Percentiles rank a stretch among this genome's conserved stretches.
These are phyloP conservation scores for Polytrichum commune DNA, from an alignment of 225 moss, liverwort and hornwort species.

Conservation along the genomic window DNA sequence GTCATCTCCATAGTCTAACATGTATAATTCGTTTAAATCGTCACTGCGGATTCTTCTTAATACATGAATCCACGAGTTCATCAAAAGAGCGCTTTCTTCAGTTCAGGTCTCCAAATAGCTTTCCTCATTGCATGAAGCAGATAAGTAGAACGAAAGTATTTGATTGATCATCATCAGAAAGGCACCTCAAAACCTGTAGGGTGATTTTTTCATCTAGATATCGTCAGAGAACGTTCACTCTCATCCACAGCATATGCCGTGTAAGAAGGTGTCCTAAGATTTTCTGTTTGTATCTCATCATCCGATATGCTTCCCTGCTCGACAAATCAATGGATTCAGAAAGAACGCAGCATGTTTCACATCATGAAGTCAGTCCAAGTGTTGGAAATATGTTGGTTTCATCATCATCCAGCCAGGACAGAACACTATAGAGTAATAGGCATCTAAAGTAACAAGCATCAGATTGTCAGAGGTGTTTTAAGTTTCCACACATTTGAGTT, in stretches of 20 bases:
- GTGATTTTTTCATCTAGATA: background rate
- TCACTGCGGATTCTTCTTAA: too few species aligned
- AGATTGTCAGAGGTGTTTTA: too few species aligned
- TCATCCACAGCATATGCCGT: too few species aligned
- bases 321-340: slow-evolving; percentile 18
- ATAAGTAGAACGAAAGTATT: slow-evolving; percentile 14
- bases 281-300: background rate
- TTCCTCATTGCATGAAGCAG: slow-evolving; percentile 36
- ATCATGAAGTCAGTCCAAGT: slow-evolving; percentile 22
- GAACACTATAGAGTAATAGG: too few species aligned
- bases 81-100: slow-evolving; percentile 13
- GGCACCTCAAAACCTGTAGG: too few species aligned
- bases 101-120: slow-evolving; percentile 56
- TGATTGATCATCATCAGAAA: too few species aligned
- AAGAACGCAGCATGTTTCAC: slow-evolving; percentile 48
- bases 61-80: too few species aligned
- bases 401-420: slow-evolving; percentile 19
- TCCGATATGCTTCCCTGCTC: background rate
- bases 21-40: too few species aligned
- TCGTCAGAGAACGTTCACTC: slow-evolving; percentile 6
- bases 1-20: too few species aligned
- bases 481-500: slow-evolving; percentile 1
- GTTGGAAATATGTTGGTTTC: slow-evolving; percentile 34
- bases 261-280: too few species aligned
- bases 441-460: background rate